These are phyloP conservation scores for Ophiocordyceps camponoti-saundersi DNA, from an alignment of 2,329 filamentous ascomycete species.

Conservation along the genomic window DNA sequence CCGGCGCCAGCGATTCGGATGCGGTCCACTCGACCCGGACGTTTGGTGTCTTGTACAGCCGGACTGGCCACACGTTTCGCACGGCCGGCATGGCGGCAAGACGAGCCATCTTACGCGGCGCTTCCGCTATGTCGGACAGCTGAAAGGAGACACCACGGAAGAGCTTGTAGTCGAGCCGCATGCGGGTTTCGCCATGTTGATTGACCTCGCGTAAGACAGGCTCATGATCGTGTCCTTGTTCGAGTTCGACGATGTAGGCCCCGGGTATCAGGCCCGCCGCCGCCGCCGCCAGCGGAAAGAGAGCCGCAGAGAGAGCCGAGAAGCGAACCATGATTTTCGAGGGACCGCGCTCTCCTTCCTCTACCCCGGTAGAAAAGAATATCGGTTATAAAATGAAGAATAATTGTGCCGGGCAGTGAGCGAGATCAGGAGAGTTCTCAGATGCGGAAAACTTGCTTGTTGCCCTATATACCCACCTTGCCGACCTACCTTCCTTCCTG, in stretches of 20 bases:
- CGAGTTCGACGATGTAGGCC: constrained; percentile 8
- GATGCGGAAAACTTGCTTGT: not conserved
- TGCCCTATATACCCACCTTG: not conserved
- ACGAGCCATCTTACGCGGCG: constrained; percentile 22
- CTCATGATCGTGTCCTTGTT: constrained; percentile 5
- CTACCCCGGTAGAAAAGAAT: not conserved
- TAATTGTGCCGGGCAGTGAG: not conserved
- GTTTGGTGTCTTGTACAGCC: constrained; percentile 25
- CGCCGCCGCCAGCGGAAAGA: constrained; percentile 5
- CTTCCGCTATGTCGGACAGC: constrained; percentile 27
- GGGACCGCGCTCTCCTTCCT: not conserved
- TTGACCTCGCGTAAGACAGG: constrained; percentile 5
- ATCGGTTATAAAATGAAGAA: not conserved
- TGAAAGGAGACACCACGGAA: constrained; percentile 39
- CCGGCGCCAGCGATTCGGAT: constrained; percentile 6
- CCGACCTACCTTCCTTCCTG: too few species aligned
- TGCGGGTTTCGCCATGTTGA: constrained; percentile 23
- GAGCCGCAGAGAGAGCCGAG: constrained; percentile 4
- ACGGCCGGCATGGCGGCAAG: constrained; percentile 25
- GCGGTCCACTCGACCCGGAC: constrained; percentile 28
- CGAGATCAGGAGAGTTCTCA: not conserved
- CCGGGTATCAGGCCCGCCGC: constrained; percentile 4
- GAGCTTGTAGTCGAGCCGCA: constrained; percentile 30
- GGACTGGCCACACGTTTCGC: constrained; percentile 31
- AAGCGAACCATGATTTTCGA: constrained; percentile 4